Evolutionary conservation across 169 alveolate species (phyloP), one percentile per base, ranked within the genome.

Genomic region (Cryptosporidium sp.): DNA sequence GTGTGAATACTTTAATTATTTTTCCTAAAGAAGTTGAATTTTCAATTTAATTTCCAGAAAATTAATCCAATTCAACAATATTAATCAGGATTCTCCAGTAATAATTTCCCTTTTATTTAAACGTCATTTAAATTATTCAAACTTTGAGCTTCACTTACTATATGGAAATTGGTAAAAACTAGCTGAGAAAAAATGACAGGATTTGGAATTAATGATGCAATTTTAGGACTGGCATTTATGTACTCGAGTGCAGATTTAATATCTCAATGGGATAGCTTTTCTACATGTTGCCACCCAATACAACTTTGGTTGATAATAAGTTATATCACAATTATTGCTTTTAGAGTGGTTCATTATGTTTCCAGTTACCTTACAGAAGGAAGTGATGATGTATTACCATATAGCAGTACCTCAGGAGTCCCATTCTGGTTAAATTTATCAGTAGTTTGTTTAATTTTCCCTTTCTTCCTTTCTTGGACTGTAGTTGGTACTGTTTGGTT

Each of bases 231-330:
- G 39, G 94, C 96, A 12, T 91, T 93, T 48, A 65, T 91, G 50
- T 93, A 93, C 31, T 92, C 96, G 3, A 91, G 93, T 14, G 85
- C 92, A 14, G 96, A 93, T 55, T 84, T 93, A 45, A 87, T 93
- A 31, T 69, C 93, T 51, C 94, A 93, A 61, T 93, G 96, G 96
- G 93, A 92, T 16, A 65, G 91, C 6, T 92, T 93, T 68, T 84
- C 93, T 4, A 75, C 86, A 7, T 93, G 96, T 70, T 65, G 91
- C 37, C 87, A 91, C 84, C 96, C 96, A 21, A 91, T 93, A 37
- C 95, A 93, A 74, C 71, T 89, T 52, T 93, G 96, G 96, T 84
- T 93, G 26, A 85, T 93, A 59, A 86, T 93, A 31, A 92, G 95
- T 48, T 93, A 92, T 68, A 91, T 87, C 31, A 86, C 95, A 39